Base-by-base conservation (phyloP, 495 filamentous ascomycete genomes). In the Aspergillus campestris region DNA sequence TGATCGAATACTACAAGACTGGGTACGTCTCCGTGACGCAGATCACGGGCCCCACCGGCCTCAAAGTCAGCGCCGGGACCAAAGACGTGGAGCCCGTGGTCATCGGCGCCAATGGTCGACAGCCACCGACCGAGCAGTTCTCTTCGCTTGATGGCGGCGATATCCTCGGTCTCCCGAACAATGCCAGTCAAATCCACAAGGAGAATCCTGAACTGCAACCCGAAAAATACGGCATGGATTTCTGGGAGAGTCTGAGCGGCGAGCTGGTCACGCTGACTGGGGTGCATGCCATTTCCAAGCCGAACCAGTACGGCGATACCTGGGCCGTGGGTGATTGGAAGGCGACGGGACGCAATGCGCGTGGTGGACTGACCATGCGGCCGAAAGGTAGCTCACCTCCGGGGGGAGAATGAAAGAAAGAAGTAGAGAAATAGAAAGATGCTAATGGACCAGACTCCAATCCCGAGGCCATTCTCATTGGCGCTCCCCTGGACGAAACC, bases 241-340 rank as follows among this genome's bases (percentile, higher is more conserved):
- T 83, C 52, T 83, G 80, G 80, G 73, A 83, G 65, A 75, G 71
- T 40, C 50, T 83, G 41, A 69, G 53, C 43, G 79, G 80, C 13
- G 79, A 82, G 53, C 51, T 79, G 27, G 77, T 82, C 8, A 77
- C 66, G 0, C 54, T 82, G 28, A 62, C 61, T 40, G 66, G 52
- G 2, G 65, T 80, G 3, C 65, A 46, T 1, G 72, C 71, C 6
- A 55, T 81, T 34, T 56, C 66, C 14, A 66, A 62, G 43, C 70
- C 78, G 5, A 82, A 76, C 49, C 65, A 58, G 49, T 83, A 73
- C 52, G 76, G 80, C 11, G 80, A 84, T 43, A 73, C 74, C 5
- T 84, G 79, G 77, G 75, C 82, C 7, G 49, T 71, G 8, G 80
- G 80, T 1, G 58, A 71, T 44, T 83, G 77, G 72, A 52, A 47